These are phyloP conservation scores for Phylloporus sp. DNA, from an alignment of 768 basidiomycete genomes.

Conservation along the genomic window DNA sequence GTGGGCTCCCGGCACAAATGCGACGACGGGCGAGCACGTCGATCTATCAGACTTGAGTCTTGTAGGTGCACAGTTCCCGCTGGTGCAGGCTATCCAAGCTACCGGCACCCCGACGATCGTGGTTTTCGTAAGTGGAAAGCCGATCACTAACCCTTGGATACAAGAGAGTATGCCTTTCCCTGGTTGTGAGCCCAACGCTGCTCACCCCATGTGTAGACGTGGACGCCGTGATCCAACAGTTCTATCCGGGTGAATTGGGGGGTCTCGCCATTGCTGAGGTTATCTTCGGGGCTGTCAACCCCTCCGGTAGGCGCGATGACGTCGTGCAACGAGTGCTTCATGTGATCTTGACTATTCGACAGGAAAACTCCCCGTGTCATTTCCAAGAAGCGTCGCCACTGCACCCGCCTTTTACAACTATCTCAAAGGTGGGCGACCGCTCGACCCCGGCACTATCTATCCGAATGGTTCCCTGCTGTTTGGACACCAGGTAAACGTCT, in stretches of 20 bases:
- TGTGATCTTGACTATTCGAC: background rate
- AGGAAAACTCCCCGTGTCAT: conserved; percentile 64
- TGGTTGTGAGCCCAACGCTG: background rate
- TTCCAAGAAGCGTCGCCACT: conserved; percentile 57
- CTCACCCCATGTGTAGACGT: conserved; percentile 40
- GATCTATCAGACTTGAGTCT: conserved; percentile 58
- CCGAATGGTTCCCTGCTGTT: conserved; percentile 26
- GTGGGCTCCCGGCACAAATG: conserved; percentile 59
- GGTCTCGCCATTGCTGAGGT: conserved; percentile 63
- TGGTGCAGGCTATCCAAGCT: conserved; percentile 59
- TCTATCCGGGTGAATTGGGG: conserved; percentile 67
- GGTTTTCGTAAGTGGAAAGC: conserved; percentile 64
- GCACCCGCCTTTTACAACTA: conserved; percentile 69
- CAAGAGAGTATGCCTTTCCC: conserved; percentile 41
- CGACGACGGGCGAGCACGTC: conserved; percentile 68
- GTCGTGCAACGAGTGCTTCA: background rate
- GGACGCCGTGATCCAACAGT: conserved; percentile 68
- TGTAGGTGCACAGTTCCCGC: conserved; percentile 58
- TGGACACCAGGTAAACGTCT: conserved; percentile 13
- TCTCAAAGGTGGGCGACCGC: conserved; percentile 53
- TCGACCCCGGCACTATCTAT: conserved; percentile 47
- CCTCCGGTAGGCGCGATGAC: conserved; percentile 48
- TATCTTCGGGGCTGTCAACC: conserved; percentile 63
- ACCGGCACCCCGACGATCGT: conserved; percentile 62
- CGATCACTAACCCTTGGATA: conserved; percentile 69